A percentile compares a stretch with the other conserved stretches of the same genome.
Conservation (phyloP, 2,329 filamentous ascomycete genomes). For the Cytospora piceae region DNA sequence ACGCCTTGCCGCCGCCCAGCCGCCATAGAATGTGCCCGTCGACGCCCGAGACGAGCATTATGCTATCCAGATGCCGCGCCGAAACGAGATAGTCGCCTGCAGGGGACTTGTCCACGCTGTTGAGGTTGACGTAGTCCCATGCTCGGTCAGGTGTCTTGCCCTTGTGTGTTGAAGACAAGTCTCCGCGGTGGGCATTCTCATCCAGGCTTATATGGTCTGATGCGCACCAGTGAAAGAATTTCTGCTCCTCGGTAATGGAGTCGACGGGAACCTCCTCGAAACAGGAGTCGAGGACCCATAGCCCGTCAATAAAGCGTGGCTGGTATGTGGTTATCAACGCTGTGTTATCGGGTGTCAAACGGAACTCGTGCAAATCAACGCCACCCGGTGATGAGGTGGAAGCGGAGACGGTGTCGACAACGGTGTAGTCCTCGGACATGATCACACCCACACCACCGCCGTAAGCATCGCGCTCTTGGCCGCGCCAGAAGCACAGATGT, state of each 20-base stretch:
- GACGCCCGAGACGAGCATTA: constrained; percentile 51
- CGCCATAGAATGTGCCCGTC: constrained; percentile 54
- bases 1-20: constrained; percentile 25
- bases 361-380: constrained; percentile 25
- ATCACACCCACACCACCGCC: constrained; percentile 21
- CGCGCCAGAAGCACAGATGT: constrained; percentile 24
- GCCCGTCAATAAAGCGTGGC: constrained; percentile 10
- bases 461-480: constrained; percentile 18
- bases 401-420: constrained; percentile 18
- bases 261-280: constrained; percentile 17
- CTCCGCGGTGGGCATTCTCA: constrained; percentile 10
- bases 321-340: constrained; percentile 19
- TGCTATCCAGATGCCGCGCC: constrained; percentile 50
- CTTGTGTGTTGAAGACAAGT: background rate
- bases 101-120: constrained; percentile 56
- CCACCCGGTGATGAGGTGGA: background rate
- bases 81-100: constrained; percentile 55
- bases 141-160: constrained; percentile 33
- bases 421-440: constrained; percentile 18
- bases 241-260: background rate
- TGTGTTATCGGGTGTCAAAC: constrained; percentile 14
- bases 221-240: constrained; percentile 21
- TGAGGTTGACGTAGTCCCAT: constrained; percentile 61
- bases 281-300: constrained; percentile 22
- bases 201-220: constrained; percentile 14